Percentiles rank a stretch among this genome's conserved stretches.
These are phyloP conservation scores for Posidonia oceanica DNA, from an alignment of 116 monocot species.

Conservation along the genomic window DNA sequence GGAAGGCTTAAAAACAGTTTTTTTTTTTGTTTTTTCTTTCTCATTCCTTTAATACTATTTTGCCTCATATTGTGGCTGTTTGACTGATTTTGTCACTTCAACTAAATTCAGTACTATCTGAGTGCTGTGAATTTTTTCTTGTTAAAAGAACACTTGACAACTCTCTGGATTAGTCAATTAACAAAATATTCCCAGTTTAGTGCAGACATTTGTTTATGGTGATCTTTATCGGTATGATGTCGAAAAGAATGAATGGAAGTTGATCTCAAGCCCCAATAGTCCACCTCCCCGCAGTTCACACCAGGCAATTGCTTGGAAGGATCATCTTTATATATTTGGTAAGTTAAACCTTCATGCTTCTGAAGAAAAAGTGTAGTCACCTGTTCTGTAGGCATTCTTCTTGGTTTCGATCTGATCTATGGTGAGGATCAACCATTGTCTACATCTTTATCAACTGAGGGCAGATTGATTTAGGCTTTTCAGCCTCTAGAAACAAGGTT, in stretches of 20 bases:
- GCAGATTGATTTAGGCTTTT: too few relatives aligned
- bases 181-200: not conserved
- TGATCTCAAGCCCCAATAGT: conserved; percentile 84
- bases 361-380: not conserved
- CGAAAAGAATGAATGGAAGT: conserved; percentile 96
- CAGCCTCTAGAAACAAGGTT: too few relatives aligned
- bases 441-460: too few relatives aligned
- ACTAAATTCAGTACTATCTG: too few relatives aligned
- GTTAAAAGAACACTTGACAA: too few relatives aligned
- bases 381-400: not conserved
- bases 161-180: not conserved
- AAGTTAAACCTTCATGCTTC: conserved; percentile 4
- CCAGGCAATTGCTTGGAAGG: conserved; percentile 91
- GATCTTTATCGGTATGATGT: conserved; percentile 97
- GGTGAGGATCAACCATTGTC: too few relatives aligned
- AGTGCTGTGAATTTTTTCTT: too few relatives aligned
- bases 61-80: not conserved
- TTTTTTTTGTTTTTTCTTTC: not conserved
- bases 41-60: not conserved
- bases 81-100: not conserved
- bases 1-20: too few relatives aligned
- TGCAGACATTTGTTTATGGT: conserved; percentile 97
- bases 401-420: not conserved
- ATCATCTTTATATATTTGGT: conserved; percentile 92
- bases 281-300: conserved; percentile 98